Conservation (phyloP, 179 eudicot genomes). For the Beta corolliflora region DNA sequence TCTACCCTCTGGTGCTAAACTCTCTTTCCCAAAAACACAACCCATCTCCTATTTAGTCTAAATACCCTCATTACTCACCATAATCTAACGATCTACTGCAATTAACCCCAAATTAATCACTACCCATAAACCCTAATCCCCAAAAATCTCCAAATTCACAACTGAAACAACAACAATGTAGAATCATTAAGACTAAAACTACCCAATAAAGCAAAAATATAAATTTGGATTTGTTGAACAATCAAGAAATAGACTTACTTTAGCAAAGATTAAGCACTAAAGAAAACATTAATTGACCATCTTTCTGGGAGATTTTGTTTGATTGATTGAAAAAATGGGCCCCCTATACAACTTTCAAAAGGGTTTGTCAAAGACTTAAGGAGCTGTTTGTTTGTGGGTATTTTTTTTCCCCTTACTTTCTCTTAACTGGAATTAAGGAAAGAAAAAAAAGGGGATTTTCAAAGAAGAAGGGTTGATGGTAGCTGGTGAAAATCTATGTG, state of each 20-base stretch:
- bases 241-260: constrained; percentile 23
- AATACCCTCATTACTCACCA: constrained; percentile 47
- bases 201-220: constrained; percentile 4
- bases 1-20: constrained; percentile 30
- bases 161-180: constrained; percentile 31
- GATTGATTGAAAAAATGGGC: constrained; percentile 27
- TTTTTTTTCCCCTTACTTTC: neutral
- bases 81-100: constrained; percentile 33
- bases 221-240: constrained; percentile 14
- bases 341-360: neutral
- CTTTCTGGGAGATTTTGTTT: constrained; percentile 23
- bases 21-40: constrained; percentile 49
- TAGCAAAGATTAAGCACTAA: constrained; percentile 26
- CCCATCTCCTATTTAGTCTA: constrained; percentile 40
- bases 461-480: neutral
- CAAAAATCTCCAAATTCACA: constrained; percentile 24
- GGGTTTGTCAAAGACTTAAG: constrained; percentile 13
- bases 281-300: constrained; percentile 19
- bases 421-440: neutral
- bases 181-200: constrained; percentile 17
- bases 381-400: neutral
- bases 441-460: neutral
- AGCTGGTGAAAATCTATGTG: too few relatives aligned
- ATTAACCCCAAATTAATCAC: constrained; percentile 14
- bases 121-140: constrained; percentile 41